phyloP scores from a whole-genome alignment of 768 basidiomycete genomes.

The Kwoniella heveanensis region DNA sequence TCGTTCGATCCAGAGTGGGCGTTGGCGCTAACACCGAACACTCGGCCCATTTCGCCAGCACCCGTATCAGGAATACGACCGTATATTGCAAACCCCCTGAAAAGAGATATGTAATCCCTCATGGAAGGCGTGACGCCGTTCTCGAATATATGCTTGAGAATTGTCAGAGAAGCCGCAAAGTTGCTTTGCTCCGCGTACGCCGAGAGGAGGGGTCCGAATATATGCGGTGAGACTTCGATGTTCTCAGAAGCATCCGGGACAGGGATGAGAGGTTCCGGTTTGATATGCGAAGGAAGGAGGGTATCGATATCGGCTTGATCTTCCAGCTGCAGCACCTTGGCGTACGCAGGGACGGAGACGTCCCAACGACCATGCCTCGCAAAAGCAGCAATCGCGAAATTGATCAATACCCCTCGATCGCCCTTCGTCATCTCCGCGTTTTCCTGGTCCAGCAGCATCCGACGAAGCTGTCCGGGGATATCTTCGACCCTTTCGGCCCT shows the following conservation, averaged over 20 bases:
- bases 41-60: neutral
- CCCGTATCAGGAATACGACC: constrained; percentile 19
- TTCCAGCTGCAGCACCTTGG: neutral
- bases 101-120: constrained; percentile 42
- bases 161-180: constrained; percentile 33
- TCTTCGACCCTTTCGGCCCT: constrained; percentile 14
- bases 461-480: constrained; percentile 10
- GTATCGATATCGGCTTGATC: constrained; percentile 2
- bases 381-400: constrained; percentile 34
- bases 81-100: constrained; percentile 49
- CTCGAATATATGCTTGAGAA: constrained; percentile 44
- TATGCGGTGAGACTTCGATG: constrained; percentile 16
- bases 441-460: constrained; percentile 6
- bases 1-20: neutral
- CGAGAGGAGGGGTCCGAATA: constrained; percentile 41
- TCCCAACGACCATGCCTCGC: constrained; percentile 37
- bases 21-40: constrained; percentile 8
- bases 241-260: neutral
- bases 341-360: constrained; percentile 32
- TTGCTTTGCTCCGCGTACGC: constrained; percentile 33
- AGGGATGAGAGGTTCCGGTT: constrained; percentile 4
- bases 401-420: constrained; percentile 31
- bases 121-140: constrained; percentile 32
- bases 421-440: neutral
- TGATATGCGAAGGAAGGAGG: constrained; percentile 8